Conservation (phyloP, 805 yeast species). For the Pichia manshurica region DNA sequence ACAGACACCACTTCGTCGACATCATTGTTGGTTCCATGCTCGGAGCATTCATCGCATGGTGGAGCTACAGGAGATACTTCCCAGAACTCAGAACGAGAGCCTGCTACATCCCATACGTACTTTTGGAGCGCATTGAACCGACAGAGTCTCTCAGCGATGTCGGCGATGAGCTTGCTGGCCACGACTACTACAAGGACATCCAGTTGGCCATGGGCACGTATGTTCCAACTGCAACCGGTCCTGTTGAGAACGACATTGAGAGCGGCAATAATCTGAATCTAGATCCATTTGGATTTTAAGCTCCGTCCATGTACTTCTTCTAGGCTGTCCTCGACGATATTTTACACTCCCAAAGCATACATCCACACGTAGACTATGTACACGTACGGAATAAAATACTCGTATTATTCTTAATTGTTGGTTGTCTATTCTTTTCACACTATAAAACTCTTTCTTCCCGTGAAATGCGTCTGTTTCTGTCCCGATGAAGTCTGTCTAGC, state of each 20-base stretch:
- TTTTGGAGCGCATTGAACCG: constrained; percentile 13
- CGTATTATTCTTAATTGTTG: too few relatives aligned
- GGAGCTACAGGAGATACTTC: constrained; percentile 50
- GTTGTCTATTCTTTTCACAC: constrained; percentile 6
- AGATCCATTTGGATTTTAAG: constrained; percentile 7
- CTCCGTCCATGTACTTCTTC: too few relatives aligned
- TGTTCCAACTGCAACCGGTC: constrained; percentile 10
- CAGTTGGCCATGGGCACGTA: constrained; percentile 7
- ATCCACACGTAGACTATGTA: not conserved
- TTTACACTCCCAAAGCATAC: not conserved
- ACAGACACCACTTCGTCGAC: constrained; percentile 89
- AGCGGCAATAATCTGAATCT: not conserved
- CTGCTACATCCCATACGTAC: constrained; percentile 37
- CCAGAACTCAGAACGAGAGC: constrained; percentile 33
- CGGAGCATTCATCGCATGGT: constrained; percentile 57
- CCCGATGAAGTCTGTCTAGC: constrained; percentile 27
- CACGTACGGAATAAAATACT: too few relatives aligned
- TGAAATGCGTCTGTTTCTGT: constrained; percentile 20
- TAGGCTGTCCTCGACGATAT: not conserved
- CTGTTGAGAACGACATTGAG: constrained; percentile 2
- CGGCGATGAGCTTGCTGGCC: constrained; percentile 1
- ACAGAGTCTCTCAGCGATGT: constrained; percentile 1
- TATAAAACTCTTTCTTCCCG: constrained; percentile 17
- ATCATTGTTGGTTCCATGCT: constrained; percentile 65
- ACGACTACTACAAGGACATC: constrained; percentile 12